Evolutionary conservation across 805 yeast species (phyloP), one percentile per base, ranked within the genome.

Genomic region (Kodamaea leandrae): DNA sequence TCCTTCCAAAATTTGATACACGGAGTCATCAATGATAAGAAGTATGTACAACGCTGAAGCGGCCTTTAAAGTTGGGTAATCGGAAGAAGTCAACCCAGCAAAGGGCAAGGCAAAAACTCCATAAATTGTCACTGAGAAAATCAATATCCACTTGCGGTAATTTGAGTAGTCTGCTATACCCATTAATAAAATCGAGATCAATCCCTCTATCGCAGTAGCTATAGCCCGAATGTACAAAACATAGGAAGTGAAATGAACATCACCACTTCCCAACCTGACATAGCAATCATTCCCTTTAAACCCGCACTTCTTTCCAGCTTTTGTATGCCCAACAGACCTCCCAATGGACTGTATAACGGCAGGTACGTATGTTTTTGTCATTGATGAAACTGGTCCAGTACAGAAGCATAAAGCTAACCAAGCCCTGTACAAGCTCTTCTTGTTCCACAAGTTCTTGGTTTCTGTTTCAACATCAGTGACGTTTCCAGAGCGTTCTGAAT

Each of bases 321-420:
- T 39, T 2, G 55, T 58, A 15, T 42, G 39, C 2, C 74, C 73
- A 12, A 67, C 47, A 0, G 49, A 41, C 9, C 55, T 39, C 2
- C 70, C 68, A 18, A 59, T 53, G 1, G 72, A 62, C 49, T 68
- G 72, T 20, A 68, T 57, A 0, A 57, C 60, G 0, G 71, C 72
- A 6, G 72, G 70, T 14, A 68, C 64, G 43, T 68, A 68, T 1
- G 70, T 58, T 39, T 68, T 53, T 3, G 63, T 42, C 72, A 68
- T 65, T 6, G 72, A 61, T 1, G 72, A 60, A 0, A 65, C 70
- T 1, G 73, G 73, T 1, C 74, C 74, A 2, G 72, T 67, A 3
- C 67, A 50, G 45, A 59, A 68, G 43, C 72, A 66, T 5, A 68
- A 43, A 4, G 65, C 49, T 2, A 68, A 49, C 74, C 74, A 68